Evolutionary conservation across 306 rosid genomes (phyloP), one percentile per base, ranked within the genome.

Genomic region (Citrullus colocynthis): DNA sequence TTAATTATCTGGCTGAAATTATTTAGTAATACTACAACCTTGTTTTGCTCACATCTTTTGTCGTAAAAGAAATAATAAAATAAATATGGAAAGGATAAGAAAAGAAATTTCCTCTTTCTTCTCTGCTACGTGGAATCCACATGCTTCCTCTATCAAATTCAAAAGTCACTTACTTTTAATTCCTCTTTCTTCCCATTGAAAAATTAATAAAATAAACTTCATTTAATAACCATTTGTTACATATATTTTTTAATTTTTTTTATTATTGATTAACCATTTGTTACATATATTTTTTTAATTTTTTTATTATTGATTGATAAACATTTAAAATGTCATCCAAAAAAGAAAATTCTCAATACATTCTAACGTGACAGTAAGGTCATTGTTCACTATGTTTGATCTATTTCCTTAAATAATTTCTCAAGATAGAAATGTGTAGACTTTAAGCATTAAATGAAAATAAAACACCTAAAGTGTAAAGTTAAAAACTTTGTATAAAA

Each of bases 71-170:
- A 28, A 73, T 16, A 37, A 17, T 39, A 70, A 24, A 45, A 45
- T 48, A 71, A 48, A 15, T 45, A 24, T 24, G 20, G 18, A 56
- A 75, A 75, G 16, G 34, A 75, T 30, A 56, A 73, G 59, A 72
- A 73, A 73, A 8, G 8, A 52, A 17, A 14, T 13, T 44, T 14
- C 58, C 13, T 28, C 56, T 54, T 45, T 74, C 64, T 36, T 52
- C 24, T 54, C 16, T 52, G 30, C 64, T 45, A 56, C 49, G 67
- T 18, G 67, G 78, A 75, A 37, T 73, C 77, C 61, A 72, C 77
- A 52, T 72, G 77, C 13, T 75, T 75, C 18, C 12, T 34, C 12
- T 32, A 45, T 44, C 7, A 75, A 21, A 7, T 51, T 75, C 11
- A 54, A 75, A 56, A 56, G 66, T 36, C 20, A 16, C 16, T 48